Percentiles rank a stretch among this genome's conserved stretches.
These are phyloP conservation scores for Ilex asprella DNA, from an alignment of 257 asterid species.

Conservation along the genomic window DNA sequence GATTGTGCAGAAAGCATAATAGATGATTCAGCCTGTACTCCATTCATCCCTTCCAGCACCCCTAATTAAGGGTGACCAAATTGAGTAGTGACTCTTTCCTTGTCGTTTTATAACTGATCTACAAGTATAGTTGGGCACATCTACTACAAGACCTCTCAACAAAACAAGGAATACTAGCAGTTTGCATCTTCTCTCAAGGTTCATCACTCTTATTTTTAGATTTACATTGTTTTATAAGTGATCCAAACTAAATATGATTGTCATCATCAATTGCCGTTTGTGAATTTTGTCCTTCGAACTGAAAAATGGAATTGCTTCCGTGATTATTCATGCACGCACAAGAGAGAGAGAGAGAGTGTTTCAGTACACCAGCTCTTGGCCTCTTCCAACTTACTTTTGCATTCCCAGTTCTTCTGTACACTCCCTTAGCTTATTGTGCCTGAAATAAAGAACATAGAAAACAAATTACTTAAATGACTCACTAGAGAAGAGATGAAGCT, in stretches of 20 bases:
- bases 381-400: slow-evolving; percentile 52
- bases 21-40: too few species aligned
- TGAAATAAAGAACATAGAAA: slow-evolving; percentile 31
- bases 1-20: too few species aligned
- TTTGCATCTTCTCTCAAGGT: too few species aligned
- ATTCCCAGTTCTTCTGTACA: slow-evolving; percentile 71
- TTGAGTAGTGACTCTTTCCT: too few species aligned
- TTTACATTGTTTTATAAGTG: not conserved
- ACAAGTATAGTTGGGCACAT: too few species aligned
- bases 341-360: slow-evolving; percentile 8
- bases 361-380: not conserved
- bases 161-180: too few species aligned
- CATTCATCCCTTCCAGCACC: too few species aligned
- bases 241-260: not conserved
- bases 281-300: not conserved
- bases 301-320: not conserved
- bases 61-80: too few species aligned
- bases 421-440: slow-evolving; percentile 69
- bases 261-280: not conserved
- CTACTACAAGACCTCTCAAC: too few species aligned
- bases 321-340: not conserved
- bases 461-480: slow-evolving; percentile 8
- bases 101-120: too few species aligned
- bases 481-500: not conserved
- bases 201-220: not conserved